Evolutionary conservation across 169 alveolate genomes (phyloP).

Genomic region (Plasmodium gallinaceum): DNA sequence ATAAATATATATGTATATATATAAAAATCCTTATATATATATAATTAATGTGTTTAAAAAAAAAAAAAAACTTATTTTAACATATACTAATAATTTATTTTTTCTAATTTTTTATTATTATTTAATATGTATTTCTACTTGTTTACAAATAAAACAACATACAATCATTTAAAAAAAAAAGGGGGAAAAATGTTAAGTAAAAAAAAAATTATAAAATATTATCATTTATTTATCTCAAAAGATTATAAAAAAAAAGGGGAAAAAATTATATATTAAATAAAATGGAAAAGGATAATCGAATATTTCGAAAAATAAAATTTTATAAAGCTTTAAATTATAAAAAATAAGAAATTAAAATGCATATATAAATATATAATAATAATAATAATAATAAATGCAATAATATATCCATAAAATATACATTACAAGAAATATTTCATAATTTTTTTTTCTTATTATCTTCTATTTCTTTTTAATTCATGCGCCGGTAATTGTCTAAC

Average conservation of each 20-base stretch:
- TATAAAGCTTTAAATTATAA: conserved; percentile 1
- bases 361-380: conserved; percentile 2
- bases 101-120: no score
- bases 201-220: conserved; percentile 1
- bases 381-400: background rate
- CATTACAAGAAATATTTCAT: no score
- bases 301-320: background rate
- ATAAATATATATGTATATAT: background rate
- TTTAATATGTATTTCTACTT: background rate
- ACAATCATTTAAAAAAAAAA: conserved; percentile 16
- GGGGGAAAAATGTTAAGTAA: background rate
- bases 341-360: background rate
- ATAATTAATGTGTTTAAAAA: no score
- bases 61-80: background rate
- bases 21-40: background rate
- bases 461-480: conserved; percentile 45
- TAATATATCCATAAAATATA: no score
- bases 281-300: background rate
- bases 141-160: conserved; percentile 2
- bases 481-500: conserved; percentile 73
- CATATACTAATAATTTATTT: background rate
- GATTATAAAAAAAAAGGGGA: background rate
- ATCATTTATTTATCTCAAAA: conserved; percentile 1
- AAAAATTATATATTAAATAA: background rate
- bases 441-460: background rate